Percentiles rank a stretch among this genome's conserved stretches.
Conservation (phyloP, 2,329 filamentous ascomycete genomes). For the Xenoacremonium recifei region DNA sequence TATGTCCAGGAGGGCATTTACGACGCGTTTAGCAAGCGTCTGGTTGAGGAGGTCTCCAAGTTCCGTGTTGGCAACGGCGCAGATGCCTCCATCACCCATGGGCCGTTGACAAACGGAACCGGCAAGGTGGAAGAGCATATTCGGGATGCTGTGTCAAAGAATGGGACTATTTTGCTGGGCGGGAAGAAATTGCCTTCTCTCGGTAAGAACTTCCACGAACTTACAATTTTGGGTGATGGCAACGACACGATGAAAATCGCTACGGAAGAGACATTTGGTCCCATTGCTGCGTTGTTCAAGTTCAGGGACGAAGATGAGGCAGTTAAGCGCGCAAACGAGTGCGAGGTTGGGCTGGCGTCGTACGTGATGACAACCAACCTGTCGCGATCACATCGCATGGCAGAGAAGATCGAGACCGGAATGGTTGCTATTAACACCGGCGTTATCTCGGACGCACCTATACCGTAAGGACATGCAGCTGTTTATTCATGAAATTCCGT, state of each 20-base stretch:
- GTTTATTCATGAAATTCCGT: not conserved
- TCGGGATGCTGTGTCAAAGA: slow-evolving; percentile 56
- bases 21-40: slow-evolving; percentile 54
- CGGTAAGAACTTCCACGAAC: slow-evolving; percentile 69
- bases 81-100: slow-evolving; percentile 51
- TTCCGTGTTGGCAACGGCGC: slow-evolving; percentile 57
- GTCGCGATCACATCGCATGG: slow-evolving; percentile 31
- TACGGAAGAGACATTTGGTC: slow-evolving; percentile 37
- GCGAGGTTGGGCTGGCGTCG: slow-evolving; percentile 66
- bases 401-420: slow-evolving; percentile 42
- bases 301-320: slow-evolving; percentile 68
- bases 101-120: slow-evolving; percentile 60
- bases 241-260: slow-evolving; percentile 61
- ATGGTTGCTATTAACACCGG: slow-evolving; percentile 21
- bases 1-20: slow-evolving; percentile 58
- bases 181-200: slow-evolving; percentile 65
- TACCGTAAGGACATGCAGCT: slow-evolving; percentile 18
- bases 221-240: slow-evolving; percentile 61
- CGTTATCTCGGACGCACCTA: slow-evolving; percentile 9
- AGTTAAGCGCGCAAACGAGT: slow-evolving; percentile 60
- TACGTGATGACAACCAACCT: slow-evolving; percentile 59
- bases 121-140: slow-evolving; percentile 59
- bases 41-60: slow-evolving; percentile 64
- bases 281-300: slow-evolving; percentile 39
- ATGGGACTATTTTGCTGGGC: slow-evolving; percentile 58